Evolutionary conservation across 2,329 filamentous ascomycete genomes (phyloP), one percentile per base, ranked within the genome.

Genomic region (Chrysoporthe deuterocubensis): DNA sequence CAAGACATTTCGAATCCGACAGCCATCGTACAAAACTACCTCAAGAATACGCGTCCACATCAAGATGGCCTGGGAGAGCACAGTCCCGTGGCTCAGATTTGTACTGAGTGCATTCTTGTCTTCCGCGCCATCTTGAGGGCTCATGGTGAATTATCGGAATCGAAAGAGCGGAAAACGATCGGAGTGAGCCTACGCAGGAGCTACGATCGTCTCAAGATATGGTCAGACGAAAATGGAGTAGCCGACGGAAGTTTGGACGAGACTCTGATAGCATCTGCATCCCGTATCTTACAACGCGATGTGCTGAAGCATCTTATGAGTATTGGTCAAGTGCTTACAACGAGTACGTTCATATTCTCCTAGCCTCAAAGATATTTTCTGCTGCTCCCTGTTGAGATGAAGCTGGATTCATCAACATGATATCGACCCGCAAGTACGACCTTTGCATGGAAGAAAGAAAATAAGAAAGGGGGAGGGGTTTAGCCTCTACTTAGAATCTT

Each of bases 191-290:
- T 66, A 1, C 6, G 18, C 5, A 21, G 58, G 6, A 66, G 64
- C 32, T 62, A 57, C 34, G 40, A 57, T 18, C 64, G 56, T 32
- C 8, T 66, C 21, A 61, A 66, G n/a, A 46, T 57, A 18, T 66
- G 64, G 64, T 56, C 58, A 48, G 64, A 62, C 2, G 58, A 66
- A 8, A 18, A 66, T 40, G 48, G 48, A 9, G 46, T 54, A 3
- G 18, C 8, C 2, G 46, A 56, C 6, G 64, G 64, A 16, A 14
- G 18, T 18, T 2, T 66, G 7, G 64, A 66, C 48, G 48, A 43
- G 8, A 44, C 18, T 6, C 40, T 66, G 1, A 7, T 34, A 40
- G 46, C 32, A 42, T 56, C 58, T 34, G 11, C 2, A 2, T 16
- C 11, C 16, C 26, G 46, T 18, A 50, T 50, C n/a, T 21, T 62